Conservation (phyloP, 371 early-diverging fungal genomes). For the Amoeboaphelidium protococcarum region DNA sequence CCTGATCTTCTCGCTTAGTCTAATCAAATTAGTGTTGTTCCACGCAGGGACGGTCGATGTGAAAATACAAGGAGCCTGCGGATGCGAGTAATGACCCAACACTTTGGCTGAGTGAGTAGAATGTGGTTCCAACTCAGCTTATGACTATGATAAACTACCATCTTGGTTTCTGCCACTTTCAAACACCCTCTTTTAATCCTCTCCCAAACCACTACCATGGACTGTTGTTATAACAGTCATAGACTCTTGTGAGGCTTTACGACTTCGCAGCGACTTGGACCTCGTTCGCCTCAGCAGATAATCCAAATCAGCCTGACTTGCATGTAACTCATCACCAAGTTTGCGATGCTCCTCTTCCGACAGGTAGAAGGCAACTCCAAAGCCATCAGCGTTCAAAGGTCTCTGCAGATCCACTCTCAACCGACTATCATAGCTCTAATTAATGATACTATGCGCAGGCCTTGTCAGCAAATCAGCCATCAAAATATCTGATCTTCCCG, state of each 20-base stretch:
- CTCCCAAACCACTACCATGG: too few relatives aligned
- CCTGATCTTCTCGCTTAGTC: constrained; percentile 50
- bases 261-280: too few relatives aligned
- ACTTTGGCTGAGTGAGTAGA: too few relatives aligned
- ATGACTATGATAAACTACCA: too few relatives aligned
- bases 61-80: constrained; percentile 35
- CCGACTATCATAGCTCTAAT: constrained; percentile 44
- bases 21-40: constrained; percentile 49
- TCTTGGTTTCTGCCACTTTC: too few relatives aligned
- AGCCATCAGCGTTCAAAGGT: constrained; percentile 1
- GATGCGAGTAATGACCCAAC: too few relatives aligned
- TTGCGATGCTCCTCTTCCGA: too few relatives aligned
- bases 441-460: constrained; percentile 58
- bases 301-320: neutral
- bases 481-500: constrained; percentile 39
- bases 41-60: constrained; percentile 64
- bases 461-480: constrained; percentile 38
- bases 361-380: neutral
- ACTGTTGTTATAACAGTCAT: too few relatives aligned
- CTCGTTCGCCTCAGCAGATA: too few relatives aligned
- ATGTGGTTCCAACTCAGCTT: too few relatives aligned
- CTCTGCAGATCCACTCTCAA: constrained; percentile 1
- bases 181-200: too few relatives aligned
- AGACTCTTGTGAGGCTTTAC: too few relatives aligned
- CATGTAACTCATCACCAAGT: neutral